These are phyloP conservation scores for Hypoxylon sp. DNA, from an alignment of 2,329 filamentous ascomycete genomes.

Conservation along the genomic window DNA sequence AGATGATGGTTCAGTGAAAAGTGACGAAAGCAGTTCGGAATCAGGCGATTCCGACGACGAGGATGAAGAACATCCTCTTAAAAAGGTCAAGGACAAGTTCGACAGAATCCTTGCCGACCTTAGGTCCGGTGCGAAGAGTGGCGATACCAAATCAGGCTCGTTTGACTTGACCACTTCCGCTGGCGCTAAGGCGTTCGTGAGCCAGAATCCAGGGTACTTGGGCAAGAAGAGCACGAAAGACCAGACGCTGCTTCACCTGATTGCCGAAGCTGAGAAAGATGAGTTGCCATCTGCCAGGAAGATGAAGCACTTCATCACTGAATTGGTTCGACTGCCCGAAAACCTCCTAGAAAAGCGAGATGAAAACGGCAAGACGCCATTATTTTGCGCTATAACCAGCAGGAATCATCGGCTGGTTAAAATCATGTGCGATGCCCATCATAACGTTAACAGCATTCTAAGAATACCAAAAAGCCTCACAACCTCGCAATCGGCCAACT, in stretches of 20 bases:
- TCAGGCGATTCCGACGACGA: slow-evolving; percentile 10
- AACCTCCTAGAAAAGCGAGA: slow-evolving; percentile 4
- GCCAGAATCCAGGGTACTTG: background rate
- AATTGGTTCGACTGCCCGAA: background rate
- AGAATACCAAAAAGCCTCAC: slow-evolving; percentile 6
- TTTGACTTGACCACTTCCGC: slow-evolving; percentile 2
- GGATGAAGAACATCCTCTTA: slow-evolving; percentile 2
- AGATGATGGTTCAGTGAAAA: background rate
- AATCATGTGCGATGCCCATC: slow-evolving; percentile 9
- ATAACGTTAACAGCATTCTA: slow-evolving; percentile 12
- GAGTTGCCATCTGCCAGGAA: slow-evolving; percentile 1
- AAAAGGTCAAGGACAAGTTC: slow-evolving; percentile 8
- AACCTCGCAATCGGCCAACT: slow-evolving; percentile 4
- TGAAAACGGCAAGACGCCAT: slow-evolving; percentile 13
- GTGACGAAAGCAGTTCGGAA: background rate
- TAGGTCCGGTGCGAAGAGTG: background rate
- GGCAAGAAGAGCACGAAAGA: slow-evolving; percentile 1
- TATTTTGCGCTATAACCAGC: slow-evolving; percentile 10
- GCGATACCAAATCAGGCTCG: background rate
- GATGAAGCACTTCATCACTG: slow-evolving; percentile 5
- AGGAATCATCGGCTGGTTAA: slow-evolving; percentile 4
- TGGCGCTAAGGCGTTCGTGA: background rate
- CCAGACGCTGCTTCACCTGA: slow-evolving; percentile 12
- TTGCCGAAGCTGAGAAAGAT: slow-evolving; percentile 10
- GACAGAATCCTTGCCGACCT: slow-evolving; percentile 11